Evolutionary conservation across 2,329 filamentous ascomycete species (phyloP).

Genomic region (Aspergillus tamarii): DNA sequence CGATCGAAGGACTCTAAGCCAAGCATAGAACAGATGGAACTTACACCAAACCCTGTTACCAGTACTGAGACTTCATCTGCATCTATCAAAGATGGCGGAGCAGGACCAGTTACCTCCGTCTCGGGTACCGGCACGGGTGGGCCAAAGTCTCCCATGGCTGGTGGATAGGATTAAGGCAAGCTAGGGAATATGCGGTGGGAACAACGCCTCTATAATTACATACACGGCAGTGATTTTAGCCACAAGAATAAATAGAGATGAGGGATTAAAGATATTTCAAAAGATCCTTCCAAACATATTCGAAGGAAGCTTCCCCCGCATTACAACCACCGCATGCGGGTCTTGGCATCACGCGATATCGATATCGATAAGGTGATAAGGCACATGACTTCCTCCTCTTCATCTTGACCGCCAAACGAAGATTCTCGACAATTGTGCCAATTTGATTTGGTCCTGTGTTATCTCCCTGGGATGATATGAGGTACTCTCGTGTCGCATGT

Average conservation of each 20-base stretch:
- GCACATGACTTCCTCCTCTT: not conserved
- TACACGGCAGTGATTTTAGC: not conserved
- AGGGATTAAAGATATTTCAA: not conserved
- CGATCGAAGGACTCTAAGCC: not conserved
- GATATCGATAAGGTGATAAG: not conserved
- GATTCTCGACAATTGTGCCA: not conserved
- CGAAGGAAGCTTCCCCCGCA: conserved; percentile 17
- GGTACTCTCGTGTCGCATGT: not conserved
- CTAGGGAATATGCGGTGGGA: not conserved
- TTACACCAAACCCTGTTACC: conserved; percentile 42
- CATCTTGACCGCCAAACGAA: too few relatives aligned
- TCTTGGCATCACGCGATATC: conserved; percentile 23
- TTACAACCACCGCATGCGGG: conserved; percentile 13
- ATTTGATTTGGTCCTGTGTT: not conserved
- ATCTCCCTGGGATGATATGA: not conserved
- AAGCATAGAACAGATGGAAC: conserved; percentile 1
- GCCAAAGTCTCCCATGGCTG: conserved; percentile 40
- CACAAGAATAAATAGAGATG: not conserved
- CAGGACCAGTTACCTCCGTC: conserved; percentile 19
- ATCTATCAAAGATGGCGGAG: conserved; percentile 19
- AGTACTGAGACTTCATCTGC: conserved; percentile 38
- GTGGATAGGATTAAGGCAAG: not conserved
- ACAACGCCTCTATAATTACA: not conserved
- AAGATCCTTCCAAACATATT: too few relatives aligned
- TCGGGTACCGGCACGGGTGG: conserved; percentile 17